These are phyloP conservation scores for Zarea fungicola DNA, from an alignment of 2,329 filamentous ascomycete genomes.

Conservation along the genomic window DNA sequence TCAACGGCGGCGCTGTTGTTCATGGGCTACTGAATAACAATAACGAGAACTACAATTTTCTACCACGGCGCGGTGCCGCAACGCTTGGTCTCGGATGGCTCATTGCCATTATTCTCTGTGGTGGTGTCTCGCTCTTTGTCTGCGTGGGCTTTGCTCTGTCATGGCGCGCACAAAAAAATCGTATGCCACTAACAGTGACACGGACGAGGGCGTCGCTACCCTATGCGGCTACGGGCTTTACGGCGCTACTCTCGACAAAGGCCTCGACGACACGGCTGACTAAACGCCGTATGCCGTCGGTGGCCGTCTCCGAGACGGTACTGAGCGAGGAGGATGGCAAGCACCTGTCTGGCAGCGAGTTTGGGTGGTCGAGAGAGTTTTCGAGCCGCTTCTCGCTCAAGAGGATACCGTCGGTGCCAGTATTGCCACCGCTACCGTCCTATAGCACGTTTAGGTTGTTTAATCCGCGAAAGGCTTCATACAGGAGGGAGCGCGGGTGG, in stretches of 20 bases:
- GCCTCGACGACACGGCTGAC: constrained; percentile 24
- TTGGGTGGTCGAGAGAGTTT: too few relatives aligned
- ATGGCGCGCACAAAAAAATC: constrained; percentile 27
- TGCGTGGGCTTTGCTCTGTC: constrained; percentile 38
- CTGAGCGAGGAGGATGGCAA: not conserved
- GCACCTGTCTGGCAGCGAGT: not conserved
- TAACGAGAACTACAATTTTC: not conserved
- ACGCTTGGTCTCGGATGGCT: constrained; percentile 32
- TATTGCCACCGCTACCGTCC: constrained; percentile 29
- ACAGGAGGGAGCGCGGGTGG: constrained; percentile 33
- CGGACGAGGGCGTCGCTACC: constrained; percentile 8
- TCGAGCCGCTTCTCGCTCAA: constrained; percentile 26
- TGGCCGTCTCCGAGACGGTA: not conserved
- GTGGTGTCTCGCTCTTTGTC: constrained; percentile 41
- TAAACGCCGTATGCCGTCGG: constrained; percentile 24
- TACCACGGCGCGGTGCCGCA: not conserved
- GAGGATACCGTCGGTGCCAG: constrained; percentile 20
- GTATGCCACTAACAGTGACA: constrained; percentile 16
- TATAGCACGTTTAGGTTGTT: constrained; percentile 27
- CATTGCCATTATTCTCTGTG: constrained; percentile 42
- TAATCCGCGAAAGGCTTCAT: constrained; percentile 20
- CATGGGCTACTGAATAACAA: not conserved
- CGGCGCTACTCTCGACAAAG: constrained; percentile 11
- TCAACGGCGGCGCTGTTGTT: not conserved
- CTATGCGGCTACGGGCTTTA: constrained; percentile 4